phyloP scores from a whole-genome alignment of 2,329 filamentous ascomycete species.

The Xylariaceae sp. region DNA sequence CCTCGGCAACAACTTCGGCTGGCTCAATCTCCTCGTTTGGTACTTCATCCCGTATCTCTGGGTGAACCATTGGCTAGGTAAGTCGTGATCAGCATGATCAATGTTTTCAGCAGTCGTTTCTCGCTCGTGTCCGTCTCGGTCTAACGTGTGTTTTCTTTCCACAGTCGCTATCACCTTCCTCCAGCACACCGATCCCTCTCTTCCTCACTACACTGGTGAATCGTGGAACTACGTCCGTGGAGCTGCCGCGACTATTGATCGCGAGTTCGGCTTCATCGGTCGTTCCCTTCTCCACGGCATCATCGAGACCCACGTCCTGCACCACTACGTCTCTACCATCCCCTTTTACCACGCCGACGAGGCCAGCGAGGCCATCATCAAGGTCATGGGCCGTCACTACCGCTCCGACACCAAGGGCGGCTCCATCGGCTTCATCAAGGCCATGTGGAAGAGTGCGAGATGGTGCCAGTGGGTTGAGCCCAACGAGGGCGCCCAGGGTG shows the following conservation, averaged over 20 bases:
- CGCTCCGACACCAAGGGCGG: slow-evolving; percentile 75
- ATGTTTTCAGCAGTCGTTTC: background rate
- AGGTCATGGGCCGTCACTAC: slow-evolving; percentile 94
- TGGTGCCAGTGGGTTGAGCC: slow-evolving; percentile 98
- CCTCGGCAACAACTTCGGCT: slow-evolving; percentile 74
- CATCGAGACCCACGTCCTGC: slow-evolving; percentile 94
- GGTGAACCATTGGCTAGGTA: slow-evolving; percentile 99
- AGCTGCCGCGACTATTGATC: slow-evolving; percentile 91
- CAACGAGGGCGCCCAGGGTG: slow-evolving; percentile 70
- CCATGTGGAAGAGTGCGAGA: slow-evolving; percentile 74
- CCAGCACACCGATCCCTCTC: slow-evolving; percentile 90
- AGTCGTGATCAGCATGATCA: slow-evolving; percentile 36
- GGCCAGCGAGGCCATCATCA: slow-evolving; percentile 88
- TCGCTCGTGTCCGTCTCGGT: slow-evolving; percentile 2
- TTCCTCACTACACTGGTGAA: slow-evolving; percentile 83
- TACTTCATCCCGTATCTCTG: slow-evolving; percentile 93
- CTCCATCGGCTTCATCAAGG: slow-evolving; percentile 73
- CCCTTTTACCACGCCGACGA: slow-evolving; percentile 97
- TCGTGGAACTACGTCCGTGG: slow-evolving; percentile 92
- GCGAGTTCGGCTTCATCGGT: slow-evolving; percentile 94
- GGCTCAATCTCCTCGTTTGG: slow-evolving; percentile 84
- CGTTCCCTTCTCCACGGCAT: slow-evolving; percentile 90
- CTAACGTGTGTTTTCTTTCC: slow-evolving; percentile 24
- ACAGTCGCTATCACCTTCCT: slow-evolving; percentile 93
- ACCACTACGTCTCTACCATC: slow-evolving; percentile 95